phyloP scores from a whole-genome alignment of 1,139 yeast species.

The Spathaspora jeffriesii region DNA sequence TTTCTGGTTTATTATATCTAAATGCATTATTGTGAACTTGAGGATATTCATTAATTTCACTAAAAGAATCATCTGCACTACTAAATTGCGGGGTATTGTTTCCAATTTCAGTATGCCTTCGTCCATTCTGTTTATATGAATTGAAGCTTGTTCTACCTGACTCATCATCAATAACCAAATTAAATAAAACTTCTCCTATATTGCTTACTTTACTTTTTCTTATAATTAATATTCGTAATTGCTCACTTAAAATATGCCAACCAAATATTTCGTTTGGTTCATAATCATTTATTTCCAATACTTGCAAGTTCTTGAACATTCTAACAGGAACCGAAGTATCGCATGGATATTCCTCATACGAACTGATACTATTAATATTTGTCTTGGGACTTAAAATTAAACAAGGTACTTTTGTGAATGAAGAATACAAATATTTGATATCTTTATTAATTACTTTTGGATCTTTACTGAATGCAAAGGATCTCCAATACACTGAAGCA shows the following conservation, averaged over 20 bases:
- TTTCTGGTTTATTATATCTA: constrained; percentile 24
- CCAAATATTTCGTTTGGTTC: constrained; percentile 69
- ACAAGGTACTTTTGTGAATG: constrained; percentile 68
- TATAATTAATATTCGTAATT: constrained; percentile 54
- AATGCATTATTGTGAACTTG: constrained; percentile 19
- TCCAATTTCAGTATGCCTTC: constrained; percentile 8
- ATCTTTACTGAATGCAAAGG: constrained; percentile 37
- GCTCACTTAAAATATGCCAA: constrained; percentile 60
- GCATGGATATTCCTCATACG: constrained; percentile 71
- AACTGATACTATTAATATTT: constrained; percentile 53
- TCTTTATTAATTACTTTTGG: constrained; percentile 48
- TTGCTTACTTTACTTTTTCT: constrained; percentile 51
- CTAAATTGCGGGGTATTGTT: constrained; percentile 10
- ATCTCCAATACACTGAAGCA: constrained; percentile 47
- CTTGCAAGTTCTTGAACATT: constrained; percentile 62
- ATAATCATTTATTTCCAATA: constrained; percentile 57
- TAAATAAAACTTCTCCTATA: constrained; percentile 50
- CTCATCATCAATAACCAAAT: constrained; percentile 59
- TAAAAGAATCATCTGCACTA: constrained; percentile 12
- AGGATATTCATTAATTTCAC: constrained; percentile 12
- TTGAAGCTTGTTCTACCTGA: constrained; percentile 42
- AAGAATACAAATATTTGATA: constrained; percentile 59
- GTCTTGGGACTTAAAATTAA: constrained; percentile 60
- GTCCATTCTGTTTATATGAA: constrained; percentile 20
- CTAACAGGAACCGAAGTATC: constrained; percentile 66